Evolutionary conservation across 2,329 filamentous ascomycete species (phyloP).

Genomic region (Epichloe elymi): DNA sequence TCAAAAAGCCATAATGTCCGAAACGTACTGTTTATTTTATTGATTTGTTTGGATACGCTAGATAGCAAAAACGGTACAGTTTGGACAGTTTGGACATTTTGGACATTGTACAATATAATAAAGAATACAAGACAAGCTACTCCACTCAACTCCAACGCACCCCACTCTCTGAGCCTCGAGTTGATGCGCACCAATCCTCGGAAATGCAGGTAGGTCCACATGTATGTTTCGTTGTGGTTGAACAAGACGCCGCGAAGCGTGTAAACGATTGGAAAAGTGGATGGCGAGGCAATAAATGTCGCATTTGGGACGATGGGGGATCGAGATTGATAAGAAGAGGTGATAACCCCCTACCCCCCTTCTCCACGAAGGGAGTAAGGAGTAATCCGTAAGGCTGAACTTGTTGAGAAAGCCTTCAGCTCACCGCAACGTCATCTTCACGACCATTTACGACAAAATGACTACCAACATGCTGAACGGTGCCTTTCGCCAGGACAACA

Average conservation of each 20-base stretch:
- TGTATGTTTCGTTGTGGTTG: not conserved
- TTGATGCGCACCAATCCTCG: not conserved
- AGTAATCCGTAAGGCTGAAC: no score
- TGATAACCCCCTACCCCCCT: not conserved
- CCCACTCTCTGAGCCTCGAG: not conserved
- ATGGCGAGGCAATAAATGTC: not conserved
- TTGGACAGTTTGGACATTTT: no score
- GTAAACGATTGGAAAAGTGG: not conserved
- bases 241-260: no score
- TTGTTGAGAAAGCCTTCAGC: no score
- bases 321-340: not conserved
- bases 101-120: no score
- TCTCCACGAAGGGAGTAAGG: not conserved
- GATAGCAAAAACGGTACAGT: no score
- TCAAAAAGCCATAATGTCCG: no score
- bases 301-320: not conserved
- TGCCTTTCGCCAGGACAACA: conserved; percentile 45
- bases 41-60: no score
- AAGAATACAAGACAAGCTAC: no score
- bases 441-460: conserved; percentile 14
- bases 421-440: not conserved
- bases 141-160: no score
- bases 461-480: conserved; percentile 30
- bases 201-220: not conserved
- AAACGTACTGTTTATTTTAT: no score